A percentile compares a stretch with the other conserved stretches of the same genome.
Conservation (phyloP, 306 rosid species). For the Casuarina equisetifolia region DNA sequence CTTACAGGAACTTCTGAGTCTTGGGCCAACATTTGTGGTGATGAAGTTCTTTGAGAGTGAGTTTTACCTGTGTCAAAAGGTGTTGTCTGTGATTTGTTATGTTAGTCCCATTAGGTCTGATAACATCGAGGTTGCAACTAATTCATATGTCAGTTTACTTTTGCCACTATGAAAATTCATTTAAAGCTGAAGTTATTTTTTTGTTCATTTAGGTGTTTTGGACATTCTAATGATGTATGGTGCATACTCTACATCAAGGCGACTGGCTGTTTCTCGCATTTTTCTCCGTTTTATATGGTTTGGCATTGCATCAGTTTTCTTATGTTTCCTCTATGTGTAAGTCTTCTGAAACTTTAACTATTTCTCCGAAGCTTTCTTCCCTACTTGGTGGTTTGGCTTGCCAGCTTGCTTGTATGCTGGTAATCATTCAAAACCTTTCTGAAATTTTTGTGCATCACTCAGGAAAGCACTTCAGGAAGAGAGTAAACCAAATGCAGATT, state of each 20-base stretch:
- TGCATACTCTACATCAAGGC: slow-evolving; percentile 81
- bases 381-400: slow-evolving; percentile 10
- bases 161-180: background rate
- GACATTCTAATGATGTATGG: slow-evolving; percentile 96
- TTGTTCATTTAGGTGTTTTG: slow-evolving; percentile 66
- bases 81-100: background rate
- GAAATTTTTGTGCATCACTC: slow-evolving; percentile 32
- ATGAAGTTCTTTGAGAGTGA: slow-evolving; percentile 92
- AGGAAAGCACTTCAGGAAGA: slow-evolving; percentile 90
- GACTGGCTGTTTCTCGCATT: slow-evolving; percentile 70
- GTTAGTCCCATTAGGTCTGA: background rate
- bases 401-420: slow-evolving; percentile 10
- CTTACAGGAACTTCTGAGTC: slow-evolving; percentile 80
- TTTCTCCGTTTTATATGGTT: slow-evolving; percentile 91
- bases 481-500: slow-evolving; percentile 47
- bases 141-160: background rate
- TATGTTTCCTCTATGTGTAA: slow-evolving; percentile 81
- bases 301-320: slow-evolving; percentile 62
- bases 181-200: slow-evolving; percentile 18
- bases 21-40: slow-evolving; percentile 86
- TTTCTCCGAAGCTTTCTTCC: slow-evolving; percentile 8
- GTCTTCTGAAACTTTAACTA: slow-evolving; percentile 22
- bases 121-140: background rate
- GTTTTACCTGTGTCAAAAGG: slow-evolving; percentile 23
- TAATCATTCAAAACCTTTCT: slow-evolving; percentile 13